phyloP scores from a whole-genome alignment of 805 yeast genomes.

The Candida boleticola region DNA sequence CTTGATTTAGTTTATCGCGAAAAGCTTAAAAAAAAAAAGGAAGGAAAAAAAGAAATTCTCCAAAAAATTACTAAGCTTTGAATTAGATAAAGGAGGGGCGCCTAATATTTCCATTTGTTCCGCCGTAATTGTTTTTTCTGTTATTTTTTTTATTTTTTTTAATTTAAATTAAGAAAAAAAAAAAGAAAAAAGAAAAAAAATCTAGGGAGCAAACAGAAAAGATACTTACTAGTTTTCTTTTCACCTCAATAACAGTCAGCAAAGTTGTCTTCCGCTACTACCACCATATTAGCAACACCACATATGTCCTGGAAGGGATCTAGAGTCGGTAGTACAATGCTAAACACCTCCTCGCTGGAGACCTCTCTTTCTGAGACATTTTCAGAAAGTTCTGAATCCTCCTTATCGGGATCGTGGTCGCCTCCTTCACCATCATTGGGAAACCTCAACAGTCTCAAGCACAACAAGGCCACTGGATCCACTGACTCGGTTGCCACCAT shows the following conservation, averaged over 20 bases:
- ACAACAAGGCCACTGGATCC: neutral
- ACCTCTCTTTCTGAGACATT: constrained; percentile 1
- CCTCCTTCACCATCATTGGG: constrained; percentile 1
- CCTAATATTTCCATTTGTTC: neutral
- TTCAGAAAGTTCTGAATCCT: constrained; percentile 4
- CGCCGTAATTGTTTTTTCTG: too few relatives aligned
- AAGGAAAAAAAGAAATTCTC: too few relatives aligned
- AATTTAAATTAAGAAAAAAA: neutral
- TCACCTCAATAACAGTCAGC: neutral
- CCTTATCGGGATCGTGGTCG: constrained; percentile 4
- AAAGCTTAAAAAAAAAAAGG: neutral
- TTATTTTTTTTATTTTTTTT: too few relatives aligned
- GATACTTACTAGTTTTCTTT: neutral
- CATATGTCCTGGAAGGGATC: constrained; percentile 3
- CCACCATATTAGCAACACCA: constrained; percentile 1
- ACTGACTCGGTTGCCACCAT: constrained; percentile 4
- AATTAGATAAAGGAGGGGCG: neutral
- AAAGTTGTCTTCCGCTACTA: constrained; percentile 2
- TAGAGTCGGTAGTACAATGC: neutral
- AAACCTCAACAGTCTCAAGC: neutral
- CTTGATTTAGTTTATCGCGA: too few relatives aligned
- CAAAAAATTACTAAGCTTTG: too few relatives aligned
- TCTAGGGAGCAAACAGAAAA: neutral
- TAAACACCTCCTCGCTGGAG: constrained; percentile 4
- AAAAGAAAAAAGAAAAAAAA: constrained; percentile 2